Evolutionary conservation across 2,329 filamentous ascomycete genomes (phyloP).

Genomic region (Pseudocercospora pini-densiflorae): DNA sequence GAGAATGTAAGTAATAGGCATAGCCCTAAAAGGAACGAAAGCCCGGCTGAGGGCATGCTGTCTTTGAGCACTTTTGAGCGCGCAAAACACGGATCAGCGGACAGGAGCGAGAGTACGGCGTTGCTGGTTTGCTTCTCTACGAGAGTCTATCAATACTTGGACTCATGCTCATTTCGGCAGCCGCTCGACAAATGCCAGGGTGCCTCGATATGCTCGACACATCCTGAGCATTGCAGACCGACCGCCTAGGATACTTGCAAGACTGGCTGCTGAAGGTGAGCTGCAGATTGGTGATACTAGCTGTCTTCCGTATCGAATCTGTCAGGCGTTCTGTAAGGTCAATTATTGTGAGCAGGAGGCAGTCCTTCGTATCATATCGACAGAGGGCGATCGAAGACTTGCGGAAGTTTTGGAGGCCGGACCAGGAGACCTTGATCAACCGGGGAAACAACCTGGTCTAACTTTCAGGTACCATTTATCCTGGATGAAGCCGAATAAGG

Average conservation of each 20-base stretch:
- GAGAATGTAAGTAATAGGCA: not conserved
- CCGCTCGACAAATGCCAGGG: not conserved
- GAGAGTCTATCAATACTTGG: not conserved
- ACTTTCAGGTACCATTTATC: not conserved
- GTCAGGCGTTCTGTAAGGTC: not conserved
- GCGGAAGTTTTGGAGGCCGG: not conserved
- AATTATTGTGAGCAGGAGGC: not conserved
- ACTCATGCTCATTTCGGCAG: not conserved
- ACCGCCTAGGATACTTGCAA: not conserved
- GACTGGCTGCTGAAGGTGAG: not conserved
- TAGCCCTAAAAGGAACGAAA: not conserved
- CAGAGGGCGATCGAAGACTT: not conserved
- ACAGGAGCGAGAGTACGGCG: not conserved
- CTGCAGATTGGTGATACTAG: not conserved
- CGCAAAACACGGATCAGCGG: not conserved
- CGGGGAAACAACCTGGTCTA: not conserved
- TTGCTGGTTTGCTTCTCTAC: not conserved
- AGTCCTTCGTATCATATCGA: too few relatives aligned
- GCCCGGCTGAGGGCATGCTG: not conserved
- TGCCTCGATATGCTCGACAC: not conserved
- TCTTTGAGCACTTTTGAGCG: not conserved
- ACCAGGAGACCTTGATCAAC: not conserved
- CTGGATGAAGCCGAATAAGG: too few relatives aligned
- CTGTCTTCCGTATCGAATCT: not conserved
- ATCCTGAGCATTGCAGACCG: not conserved